Base-by-base conservation (phyloP, 192 early-diverging fungal species). In the Chytriomyces sp. region DNA sequence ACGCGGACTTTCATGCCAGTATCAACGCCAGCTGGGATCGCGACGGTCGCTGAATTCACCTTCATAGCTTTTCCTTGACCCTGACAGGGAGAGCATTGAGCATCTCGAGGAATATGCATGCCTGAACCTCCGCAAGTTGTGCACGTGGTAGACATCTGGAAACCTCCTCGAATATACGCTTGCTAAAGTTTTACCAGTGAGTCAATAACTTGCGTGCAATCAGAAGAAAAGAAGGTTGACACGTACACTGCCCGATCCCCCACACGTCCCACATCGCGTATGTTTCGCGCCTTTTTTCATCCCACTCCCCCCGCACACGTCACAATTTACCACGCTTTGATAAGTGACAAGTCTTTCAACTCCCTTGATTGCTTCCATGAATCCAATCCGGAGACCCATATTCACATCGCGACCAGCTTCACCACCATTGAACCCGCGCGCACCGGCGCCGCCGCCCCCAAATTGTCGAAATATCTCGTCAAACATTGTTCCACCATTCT, bases 311-410 rank as follows among this genome's bases (percentile, higher is more conserved):
- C 83, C 77, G 76, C 97, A 99, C 1, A 91, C 87, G 28, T 87
- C 81, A 82, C 97, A 99, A 46, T 86, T 83, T 1, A 86, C 81
- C 45, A 97, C 85, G 7, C 87, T 82, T 57, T 91, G 85, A 28
- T 94, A 89, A 24, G 83, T 86, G 44, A 98, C 82, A 7, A 77
- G 74, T 72, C 91, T 93, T 64, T 84, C 87, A 0, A 89, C 63
- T 28, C 97, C 97, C 57, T 91, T 92, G 7, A 92, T 92, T 3
- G 96, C 94, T 44, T 97, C 94, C 95, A 96, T 96, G 75, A 97
- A 98, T 10, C 91, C 64, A 10, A 98, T 85, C 9, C 87, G 89
- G 46, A 94, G 77, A 13, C 82, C 68, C 0, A 87, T 82, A 46
- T 93, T 88, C 59, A 95, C 85, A 77, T 92, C 88, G 16, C 89